Evolutionary conservation across 495 filamentous ascomycete species (phyloP).

Genomic region (Xylaria nigripes): DNA sequence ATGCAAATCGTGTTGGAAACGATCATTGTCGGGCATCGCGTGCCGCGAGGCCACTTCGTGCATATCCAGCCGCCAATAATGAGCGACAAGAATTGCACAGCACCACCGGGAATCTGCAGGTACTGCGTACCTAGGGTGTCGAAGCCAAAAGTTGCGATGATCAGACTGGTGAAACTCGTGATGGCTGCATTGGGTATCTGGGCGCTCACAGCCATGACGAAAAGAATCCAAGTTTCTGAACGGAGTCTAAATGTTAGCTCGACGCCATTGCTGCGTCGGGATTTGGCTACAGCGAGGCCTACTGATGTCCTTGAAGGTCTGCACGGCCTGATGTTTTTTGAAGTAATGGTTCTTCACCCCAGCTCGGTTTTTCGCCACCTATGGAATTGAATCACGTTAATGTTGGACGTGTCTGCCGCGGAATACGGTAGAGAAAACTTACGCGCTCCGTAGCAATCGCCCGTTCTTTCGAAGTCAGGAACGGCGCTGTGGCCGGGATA

Average conservation of each 20-base stretch:
- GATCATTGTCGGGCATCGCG: conserved; percentile 31
- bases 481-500: conserved; percentile 47
- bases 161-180: conserved; percentile 11
- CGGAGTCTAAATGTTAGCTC: background rate
- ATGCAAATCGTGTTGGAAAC: conserved; percentile 30
- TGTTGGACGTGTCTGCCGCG: background rate
- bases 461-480: conserved; percentile 41
- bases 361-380: conserved; percentile 42
- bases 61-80: conserved; percentile 22
- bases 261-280: background rate
- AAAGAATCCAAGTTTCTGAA: conserved; percentile 44
- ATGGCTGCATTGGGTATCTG: conserved; percentile 13
- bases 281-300: background rate
- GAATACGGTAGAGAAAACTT: background rate
- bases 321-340: conserved; percentile 41
- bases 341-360: conserved; percentile 55
- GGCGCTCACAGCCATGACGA: conserved; percentile 16
- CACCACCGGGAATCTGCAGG: conserved; percentile 31
- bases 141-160: conserved; percentile 35
- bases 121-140: conserved; percentile 43
- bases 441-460: conserved; percentile 47
- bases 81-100: conserved; percentile 29
- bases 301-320: conserved; percentile 45
- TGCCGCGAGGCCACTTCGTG: conserved; percentile 14
- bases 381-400: background rate